These are phyloP conservation scores for Kitagawia praeruptora DNA, from an alignment of 129 eudicot species.

Conservation along the genomic window DNA sequence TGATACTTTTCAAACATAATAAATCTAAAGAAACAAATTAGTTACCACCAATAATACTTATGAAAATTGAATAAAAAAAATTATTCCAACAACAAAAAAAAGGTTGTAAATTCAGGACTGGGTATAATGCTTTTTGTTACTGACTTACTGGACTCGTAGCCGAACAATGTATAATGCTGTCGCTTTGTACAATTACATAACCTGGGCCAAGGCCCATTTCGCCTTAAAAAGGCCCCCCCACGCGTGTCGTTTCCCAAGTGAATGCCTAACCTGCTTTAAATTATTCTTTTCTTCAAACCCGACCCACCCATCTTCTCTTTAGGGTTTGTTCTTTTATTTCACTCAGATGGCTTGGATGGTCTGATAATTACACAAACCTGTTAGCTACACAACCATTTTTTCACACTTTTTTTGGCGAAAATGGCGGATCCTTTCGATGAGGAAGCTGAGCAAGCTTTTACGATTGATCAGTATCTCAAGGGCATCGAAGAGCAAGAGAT, in stretches of 20 bases:
- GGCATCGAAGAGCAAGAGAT: slow-evolving; percentile 74
- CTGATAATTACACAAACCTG: background rate
- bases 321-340: background rate
- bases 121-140: no score
- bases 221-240: background rate
- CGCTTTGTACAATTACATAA: no score
- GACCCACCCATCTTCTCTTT: background rate
- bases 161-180: no score
- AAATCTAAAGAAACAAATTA: no score
- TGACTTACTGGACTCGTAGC: no score
- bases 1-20: no score
- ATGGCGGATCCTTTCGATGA: slow-evolving; percentile 54
- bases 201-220: background rate
- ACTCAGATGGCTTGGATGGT: background rate
- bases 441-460: slow-evolving; percentile 56
- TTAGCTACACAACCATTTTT: background rate
- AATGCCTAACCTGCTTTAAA: background rate
- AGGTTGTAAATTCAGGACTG: no score
- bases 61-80: no score
- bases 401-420: background rate
- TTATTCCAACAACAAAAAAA: no score
- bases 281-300: background rate
- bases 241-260: background rate
- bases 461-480: slow-evolving; percentile 64
- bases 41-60: no score